These are phyloP conservation scores for Mayamaea pseudoterrestris DNA, from an alignment of 108 stramenopile species.

Conservation along the genomic window DNA sequence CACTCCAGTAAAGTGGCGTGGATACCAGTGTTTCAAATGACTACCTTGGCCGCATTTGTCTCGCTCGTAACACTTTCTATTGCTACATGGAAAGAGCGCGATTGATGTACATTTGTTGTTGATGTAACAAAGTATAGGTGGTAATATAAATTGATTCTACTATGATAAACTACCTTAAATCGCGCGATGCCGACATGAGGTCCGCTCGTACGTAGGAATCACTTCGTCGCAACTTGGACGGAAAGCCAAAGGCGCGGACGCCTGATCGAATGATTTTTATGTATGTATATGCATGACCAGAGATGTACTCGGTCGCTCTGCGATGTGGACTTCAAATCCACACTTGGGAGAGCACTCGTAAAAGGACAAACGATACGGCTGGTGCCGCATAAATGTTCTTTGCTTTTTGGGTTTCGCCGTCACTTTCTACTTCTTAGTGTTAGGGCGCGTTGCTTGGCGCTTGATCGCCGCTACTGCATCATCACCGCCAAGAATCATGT, in stretches of 20 bases:
- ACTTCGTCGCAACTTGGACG: not conserved
- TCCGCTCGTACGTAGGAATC: not conserved
- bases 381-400: no score
- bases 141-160: not conserved
- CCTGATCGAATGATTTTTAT: not conserved
- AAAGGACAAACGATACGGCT: no score
- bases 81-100: not conserved
- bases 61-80: conserved; percentile 15
- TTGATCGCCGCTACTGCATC: no score
- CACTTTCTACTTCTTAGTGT: no score
- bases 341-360: no score
- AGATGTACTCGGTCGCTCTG: no score
- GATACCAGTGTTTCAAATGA: conserved; percentile 24
- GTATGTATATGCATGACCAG: no score
- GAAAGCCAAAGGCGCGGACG: not conserved
- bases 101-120: not conserved
- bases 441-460: no score
- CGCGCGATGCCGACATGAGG: not conserved
- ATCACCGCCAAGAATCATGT: no score
- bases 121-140: not conserved
- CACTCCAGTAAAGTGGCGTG: conserved; percentile 15
- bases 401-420: no score
- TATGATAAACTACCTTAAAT: not conserved
- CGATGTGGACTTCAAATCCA: no score
- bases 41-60: conserved; percentile 18